phyloP scores from a whole-genome alignment of 257 asterid species.

The Ligustrum vulgare region DNA sequence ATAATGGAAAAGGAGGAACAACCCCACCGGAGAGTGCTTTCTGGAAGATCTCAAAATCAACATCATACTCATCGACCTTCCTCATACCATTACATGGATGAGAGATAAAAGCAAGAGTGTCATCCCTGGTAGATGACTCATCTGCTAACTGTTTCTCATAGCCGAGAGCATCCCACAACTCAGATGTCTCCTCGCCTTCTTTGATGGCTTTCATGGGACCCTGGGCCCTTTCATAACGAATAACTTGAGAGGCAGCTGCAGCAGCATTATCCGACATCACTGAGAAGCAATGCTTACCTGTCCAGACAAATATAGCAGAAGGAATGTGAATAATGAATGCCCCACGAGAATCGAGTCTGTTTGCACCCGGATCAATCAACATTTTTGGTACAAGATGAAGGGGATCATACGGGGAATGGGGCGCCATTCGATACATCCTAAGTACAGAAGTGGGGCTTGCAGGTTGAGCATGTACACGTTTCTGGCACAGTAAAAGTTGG shows the following conservation, averaged over 20 bases:
- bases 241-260: slow-evolving; percentile 74
- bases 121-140: slow-evolving; percentile 16
- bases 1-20: slow-evolving; percentile 64
- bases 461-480: slow-evolving; percentile 87
- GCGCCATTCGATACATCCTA: slow-evolving; percentile 81
- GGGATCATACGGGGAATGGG: slow-evolving; percentile 93
- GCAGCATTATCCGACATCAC: slow-evolving; percentile 72
- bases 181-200: slow-evolving; percentile 76
- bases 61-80: slow-evolving; percentile 60
- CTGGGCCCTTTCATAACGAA: slow-evolving; percentile 69
- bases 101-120: slow-evolving; percentile 4
- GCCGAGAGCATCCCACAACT: slow-evolving; percentile 71
- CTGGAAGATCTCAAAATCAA: slow-evolving; percentile 70
- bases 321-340: slow-evolving; percentile 84
- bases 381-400: slow-evolving; percentile 63
- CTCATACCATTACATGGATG: slow-evolving; percentile 29
- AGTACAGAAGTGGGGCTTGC: slow-evolving; percentile 78
- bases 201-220: slow-evolving; percentile 56
- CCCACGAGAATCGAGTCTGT: slow-evolving; percentile 84
- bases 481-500: slow-evolving; percentile 69
- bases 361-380: slow-evolving; percentile 43
- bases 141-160: slow-evolving; percentile 14
- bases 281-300: slow-evolving; percentile 57
- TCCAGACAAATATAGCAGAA: slow-evolving; percentile 74
- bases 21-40: slow-evolving; percentile 76